Conservation (phyloP, 2,329 filamentous ascomycete species). For the Zopfia rhizophila region DNA sequence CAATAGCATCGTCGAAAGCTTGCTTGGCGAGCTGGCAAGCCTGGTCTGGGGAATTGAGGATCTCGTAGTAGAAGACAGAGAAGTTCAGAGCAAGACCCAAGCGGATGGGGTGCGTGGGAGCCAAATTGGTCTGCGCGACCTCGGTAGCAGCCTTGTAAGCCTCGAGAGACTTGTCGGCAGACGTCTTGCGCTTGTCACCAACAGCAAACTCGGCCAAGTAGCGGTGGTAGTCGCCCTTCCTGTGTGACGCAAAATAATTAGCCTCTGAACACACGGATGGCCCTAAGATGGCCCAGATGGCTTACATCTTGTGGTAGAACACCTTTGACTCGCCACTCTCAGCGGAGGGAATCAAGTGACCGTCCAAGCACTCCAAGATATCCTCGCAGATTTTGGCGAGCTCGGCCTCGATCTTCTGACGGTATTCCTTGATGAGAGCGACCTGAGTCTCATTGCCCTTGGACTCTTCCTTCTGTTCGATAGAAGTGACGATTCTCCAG, state of each 20-base stretch:
- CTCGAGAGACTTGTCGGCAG: slow-evolving; percentile 93
- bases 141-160: slow-evolving; percentile 96
- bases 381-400: slow-evolving; percentile 98
- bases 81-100: slow-evolving; percentile 94
- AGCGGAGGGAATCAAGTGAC: slow-evolving; percentile 93
- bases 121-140: slow-evolving; percentile 87
- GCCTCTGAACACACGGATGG: slow-evolving; percentile 4
- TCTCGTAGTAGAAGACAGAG: slow-evolving; percentile 99
- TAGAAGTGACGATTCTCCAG: slow-evolving; percentile 98
- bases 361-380: slow-evolving; percentile 92
- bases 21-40: slow-evolving; percentile 98
- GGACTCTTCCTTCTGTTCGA: slow-evolving; percentile 99
- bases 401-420: slow-evolving; percentile 97
- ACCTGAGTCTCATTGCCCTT: slow-evolving; percentile 97
- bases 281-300: slow-evolving; percentile 22
- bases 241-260: slow-evolving; percentile 55
- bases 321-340: slow-evolving; percentile 98
- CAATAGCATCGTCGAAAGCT: slow-evolving; percentile 96
- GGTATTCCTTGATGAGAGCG: slow-evolving; percentile 94
- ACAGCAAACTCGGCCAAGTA: slow-evolving; percentile 97
- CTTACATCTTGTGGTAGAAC: slow-evolving; percentile 99
- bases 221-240: slow-evolving; percentile 99
- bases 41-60: slow-evolving; percentile 97
- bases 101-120: slow-evolving; percentile 92
- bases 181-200: slow-evolving; percentile 93